A percentile compares a stretch with the other conserved stretches of the same genome.
These are phyloP conservation scores for Fusarium succisae DNA, from an alignment of 2,329 filamentous ascomycete genomes.

Conservation along the genomic window DNA sequence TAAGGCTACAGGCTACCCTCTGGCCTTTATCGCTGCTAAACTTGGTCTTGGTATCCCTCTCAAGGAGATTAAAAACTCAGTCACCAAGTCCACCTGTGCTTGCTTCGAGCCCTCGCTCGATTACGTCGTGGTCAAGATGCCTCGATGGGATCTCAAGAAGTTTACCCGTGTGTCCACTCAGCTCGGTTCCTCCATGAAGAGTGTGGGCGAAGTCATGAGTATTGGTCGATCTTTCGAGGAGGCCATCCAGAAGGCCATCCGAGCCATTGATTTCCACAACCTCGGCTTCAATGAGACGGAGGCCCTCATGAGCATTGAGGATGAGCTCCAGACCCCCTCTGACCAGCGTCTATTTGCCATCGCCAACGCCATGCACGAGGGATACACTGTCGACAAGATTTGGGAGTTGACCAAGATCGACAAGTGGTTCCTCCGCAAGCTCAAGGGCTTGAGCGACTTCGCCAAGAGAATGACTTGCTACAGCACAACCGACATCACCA, in stretches of 20 bases:
- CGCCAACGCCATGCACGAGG: conserved; percentile 94
- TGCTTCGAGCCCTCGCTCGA: conserved; percentile 99
- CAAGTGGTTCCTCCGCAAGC: conserved; percentile 95
- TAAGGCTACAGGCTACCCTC: conserved; percentile 94
- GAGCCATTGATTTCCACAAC: conserved; percentile 94
- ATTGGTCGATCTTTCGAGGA: conserved; percentile 98
- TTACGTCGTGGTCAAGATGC: conserved; percentile 99
- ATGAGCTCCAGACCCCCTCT: conserved; percentile 95
- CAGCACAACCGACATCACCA: conserved; percentile 70
- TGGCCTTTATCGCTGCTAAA: conserved; percentile 97
- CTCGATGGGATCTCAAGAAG: conserved; percentile 98
- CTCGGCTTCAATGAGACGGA: conserved; percentile 92
- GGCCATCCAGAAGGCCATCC: conserved; percentile 97
- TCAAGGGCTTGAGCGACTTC: conserved; percentile 92
- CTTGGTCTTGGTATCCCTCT: conserved; percentile 92
- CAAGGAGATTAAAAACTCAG: conserved; percentile 95
- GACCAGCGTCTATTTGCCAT: conserved; percentile 98
- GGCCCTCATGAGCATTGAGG: conserved; percentile 93
- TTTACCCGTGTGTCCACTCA: conserved; percentile 96
- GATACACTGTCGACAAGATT: conserved; percentile 95
- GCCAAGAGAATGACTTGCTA: conserved; percentile 79
- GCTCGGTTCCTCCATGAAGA: conserved; percentile 99
- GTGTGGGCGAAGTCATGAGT: conserved; percentile 98
- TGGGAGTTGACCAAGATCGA: conserved; percentile 99
- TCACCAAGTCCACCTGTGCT: conserved; percentile 94